These are phyloP conservation scores for Citrus medica DNA, from an alignment of 345 rosid genomes.

Conservation along the genomic window DNA sequence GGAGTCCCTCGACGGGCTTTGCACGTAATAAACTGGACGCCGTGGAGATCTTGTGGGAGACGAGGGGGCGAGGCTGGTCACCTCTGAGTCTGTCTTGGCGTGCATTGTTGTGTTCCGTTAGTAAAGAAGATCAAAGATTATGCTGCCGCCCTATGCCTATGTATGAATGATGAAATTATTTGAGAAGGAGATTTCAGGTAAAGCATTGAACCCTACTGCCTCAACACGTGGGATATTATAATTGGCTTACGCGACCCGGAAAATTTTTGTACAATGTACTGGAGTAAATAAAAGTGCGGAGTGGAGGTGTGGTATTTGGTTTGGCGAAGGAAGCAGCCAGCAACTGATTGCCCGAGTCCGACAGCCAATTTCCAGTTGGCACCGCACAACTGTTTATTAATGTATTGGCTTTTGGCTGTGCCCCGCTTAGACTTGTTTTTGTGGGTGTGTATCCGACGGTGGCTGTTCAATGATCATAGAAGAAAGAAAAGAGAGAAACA, in stretches of 20 bases:
- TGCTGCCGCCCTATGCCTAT: too few relatives aligned
- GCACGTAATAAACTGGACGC: slow-evolving; percentile 87
- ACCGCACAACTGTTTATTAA: slow-evolving; percentile 14
- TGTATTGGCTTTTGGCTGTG: background rate
- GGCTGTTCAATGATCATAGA: background rate
- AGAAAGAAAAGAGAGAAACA: background rate
- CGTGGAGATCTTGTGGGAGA: slow-evolving; percentile 92
- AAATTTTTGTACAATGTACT: background rate
- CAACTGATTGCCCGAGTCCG: background rate
- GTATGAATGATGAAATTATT: slow-evolving; percentile 8
- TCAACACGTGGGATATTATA: slow-evolving; percentile 14
- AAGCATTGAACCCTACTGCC: too few relatives aligned
- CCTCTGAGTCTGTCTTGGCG: slow-evolving; percentile 97
- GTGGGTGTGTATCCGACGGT: background rate
- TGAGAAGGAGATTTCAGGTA: background rate
- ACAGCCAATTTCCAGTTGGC: slow-evolving; percentile 46
- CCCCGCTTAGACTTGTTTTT: background rate
- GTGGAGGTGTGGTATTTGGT: background rate
- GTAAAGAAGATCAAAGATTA: background rate
- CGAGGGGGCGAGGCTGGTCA: slow-evolving; percentile 85
- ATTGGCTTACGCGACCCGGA: background rate
- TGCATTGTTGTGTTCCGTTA: slow-evolving; percentile 44
- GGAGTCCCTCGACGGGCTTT: slow-evolving; percentile 92
- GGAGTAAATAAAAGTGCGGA: background rate
- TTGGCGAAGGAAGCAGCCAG: slow-evolving; percentile 6